Conservation (phyloP, 2,329 filamentous ascomycete genomes). For the Fusarium gaditjirri region DNA sequence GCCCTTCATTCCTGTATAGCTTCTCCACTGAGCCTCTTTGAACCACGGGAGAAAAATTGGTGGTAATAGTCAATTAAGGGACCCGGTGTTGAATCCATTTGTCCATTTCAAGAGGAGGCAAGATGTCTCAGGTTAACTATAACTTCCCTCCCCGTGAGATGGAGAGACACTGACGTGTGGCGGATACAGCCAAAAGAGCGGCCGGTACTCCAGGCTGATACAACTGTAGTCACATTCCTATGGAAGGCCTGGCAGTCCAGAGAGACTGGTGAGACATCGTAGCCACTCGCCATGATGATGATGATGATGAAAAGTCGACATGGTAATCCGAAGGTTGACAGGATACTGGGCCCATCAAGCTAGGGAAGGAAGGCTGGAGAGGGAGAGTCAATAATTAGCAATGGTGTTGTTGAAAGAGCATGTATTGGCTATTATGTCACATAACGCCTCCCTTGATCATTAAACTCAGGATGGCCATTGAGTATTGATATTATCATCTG, state of each 20-base stretch:
- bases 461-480: not conserved
- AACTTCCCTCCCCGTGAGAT: slow-evolving; percentile 5
- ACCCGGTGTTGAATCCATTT: slow-evolving; percentile 15
- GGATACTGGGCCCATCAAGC: slow-evolving; percentile 2
- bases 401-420: slow-evolving; percentile 10
- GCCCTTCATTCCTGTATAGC: slow-evolving; percentile 53
- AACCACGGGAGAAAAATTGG: slow-evolving; percentile 28
- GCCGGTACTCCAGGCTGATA: slow-evolving; percentile 28
- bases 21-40: slow-evolving; percentile 40
- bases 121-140: slow-evolving; percentile 44
- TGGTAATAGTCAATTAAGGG: slow-evolving; percentile 15
- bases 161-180: slow-evolving; percentile 23
- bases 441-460: not conserved
- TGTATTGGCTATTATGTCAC: slow-evolving; percentile 16
- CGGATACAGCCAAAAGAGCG: slow-evolving; percentile 20
- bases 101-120: slow-evolving; percentile 48
- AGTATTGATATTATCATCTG: not conserved
- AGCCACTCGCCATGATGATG: slow-evolving; percentile 14
- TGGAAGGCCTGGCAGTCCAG: slow-evolving; percentile 25
- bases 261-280: slow-evolving; percentile 41
- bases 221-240: slow-evolving; percentile 43
- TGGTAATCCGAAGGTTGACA: slow-evolving; percentile 5
- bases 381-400: slow-evolving; percentile 21
- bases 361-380: slow-evolving; percentile 1
- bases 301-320: not conserved